Base-by-base conservation (phyloP, 164 flowering plant genomes). In the Sextonia rubra region DNA sequence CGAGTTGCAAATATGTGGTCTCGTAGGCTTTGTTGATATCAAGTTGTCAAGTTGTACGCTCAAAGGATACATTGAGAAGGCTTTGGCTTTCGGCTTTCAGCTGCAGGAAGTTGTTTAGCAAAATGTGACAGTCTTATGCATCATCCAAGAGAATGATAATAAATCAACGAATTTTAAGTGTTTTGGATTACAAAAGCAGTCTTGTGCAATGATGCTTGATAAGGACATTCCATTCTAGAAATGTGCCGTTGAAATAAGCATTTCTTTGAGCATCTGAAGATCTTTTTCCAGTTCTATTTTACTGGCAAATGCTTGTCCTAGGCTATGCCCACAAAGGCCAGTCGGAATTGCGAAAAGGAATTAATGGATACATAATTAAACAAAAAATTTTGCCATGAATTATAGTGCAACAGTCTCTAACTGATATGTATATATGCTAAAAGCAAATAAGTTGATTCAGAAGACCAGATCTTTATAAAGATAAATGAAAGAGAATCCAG, bases 391-490 rank as follows among this genome's bases (percentile, higher is more conserved):
- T 81, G 20, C 80, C 79, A 3, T 58, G 72, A 22, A 52, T 23
- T 3, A 24, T 76, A 9, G n/a, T 77, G 6, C 82, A 75, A 47
- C 76, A 83, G 63, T 83, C 84, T 7, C 79, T 80, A 22, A 73
- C 81, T 17, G 66, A 83, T 64, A 78, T 78, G 81, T 83, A 82
- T 67, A 75, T 83, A 82, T 67, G 75, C 74, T 8, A 70, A 77
- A 73, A 71, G 70, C 37, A 67, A 66, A 32, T 25, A 56, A 14
- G 72, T 11, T 3, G 22, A 63, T 37, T 64, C 68, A 23, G 73
- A 76, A 8, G 75, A 52, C 58, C 23, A 52, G 30, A 22, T 77
- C 30, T 82, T 79, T 22, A 64, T 5, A 14, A 61, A 4, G 71
- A 75, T 79, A 80, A 63, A 23, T 18, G 15, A 14, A 12, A 69